A percentile compares a stretch with the other conserved stretches of the same genome.
Evolutionary conservation across 140 eudicot genomes (phyloP).

Genomic region (Oenanthe javanica): DNA sequence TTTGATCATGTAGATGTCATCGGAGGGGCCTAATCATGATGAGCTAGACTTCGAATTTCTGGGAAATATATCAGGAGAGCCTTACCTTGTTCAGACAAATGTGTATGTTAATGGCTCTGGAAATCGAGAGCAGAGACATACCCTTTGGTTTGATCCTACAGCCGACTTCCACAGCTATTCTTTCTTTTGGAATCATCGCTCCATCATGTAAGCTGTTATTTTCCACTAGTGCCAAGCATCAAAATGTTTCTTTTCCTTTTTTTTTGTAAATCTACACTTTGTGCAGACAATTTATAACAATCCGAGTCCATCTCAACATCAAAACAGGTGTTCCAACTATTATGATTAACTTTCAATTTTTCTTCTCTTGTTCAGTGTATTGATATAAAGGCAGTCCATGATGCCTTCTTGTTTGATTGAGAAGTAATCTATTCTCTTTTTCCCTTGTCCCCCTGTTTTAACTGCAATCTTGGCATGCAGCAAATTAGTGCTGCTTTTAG

Average conservation of each 20-base stretch:
- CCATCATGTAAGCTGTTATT: conserved; percentile 31
- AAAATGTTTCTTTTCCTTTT: not conserved
- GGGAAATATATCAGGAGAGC: conserved; percentile 43
- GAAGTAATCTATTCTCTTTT: not conserved
- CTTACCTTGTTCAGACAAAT: conserved; percentile 51
- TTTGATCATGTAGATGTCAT: conserved; percentile 2
- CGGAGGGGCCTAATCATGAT: conserved; percentile 17
- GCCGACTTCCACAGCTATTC: conserved; percentile 47
- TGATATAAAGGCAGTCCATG: not conserved
- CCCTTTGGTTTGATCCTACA: conserved; percentile 55
- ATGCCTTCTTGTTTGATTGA: not conserved
- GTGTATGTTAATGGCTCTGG: conserved; percentile 45
- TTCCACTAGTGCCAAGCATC: not conserved
- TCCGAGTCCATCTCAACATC: not conserved
- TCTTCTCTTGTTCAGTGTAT: not conserved
- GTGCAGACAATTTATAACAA: not conserved
- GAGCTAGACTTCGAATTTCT: conserved; percentile 52
- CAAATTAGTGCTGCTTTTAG: not conserved
- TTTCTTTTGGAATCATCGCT: conserved; percentile 48
- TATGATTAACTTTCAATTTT: not conserved
- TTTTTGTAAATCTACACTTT: not conserved
- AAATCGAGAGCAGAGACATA: conserved; percentile 50
- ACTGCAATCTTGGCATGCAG: not conserved
- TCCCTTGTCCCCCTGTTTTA: not conserved
- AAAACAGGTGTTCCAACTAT: not conserved